Evolutionary conservation across 441 rosid genomes (phyloP), one percentile per base, ranked within the genome.

Genomic region (Biscutella auriculata): DNA sequence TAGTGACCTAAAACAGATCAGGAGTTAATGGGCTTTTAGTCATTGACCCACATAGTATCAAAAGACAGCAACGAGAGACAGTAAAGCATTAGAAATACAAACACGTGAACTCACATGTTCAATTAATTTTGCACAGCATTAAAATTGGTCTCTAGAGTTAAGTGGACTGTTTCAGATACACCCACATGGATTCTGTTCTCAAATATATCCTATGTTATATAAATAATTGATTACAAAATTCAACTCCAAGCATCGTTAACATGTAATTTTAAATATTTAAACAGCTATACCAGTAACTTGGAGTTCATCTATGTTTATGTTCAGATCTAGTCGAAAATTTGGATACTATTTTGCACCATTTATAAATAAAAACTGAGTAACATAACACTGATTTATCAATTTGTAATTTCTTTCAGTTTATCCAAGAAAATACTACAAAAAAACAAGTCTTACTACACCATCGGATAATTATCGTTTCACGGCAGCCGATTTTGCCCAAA

Each of bases 31-130:
- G 70, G 70, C 70, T 19, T 51, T 27, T 43, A 53, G 21, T 16
- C 45, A 21, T 25, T 51, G 60, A 57, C 25, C 62, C 57, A 67
- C 51, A 26, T 37, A 61, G 50, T 15, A 44, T 28, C 61, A 49
- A 21, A 9, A 23, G 48, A 60, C 60, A 53, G 57, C 67, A 53
- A 54, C 62, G 19, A 25, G 10, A 60, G 15, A 45, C 53, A 44
- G 45, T 66, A 36, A 40, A 61, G n/a, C 11, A 29, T 17, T 5
- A 9, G 40, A 36, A 52, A 60, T 23, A 30, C 45, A 60, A 27
- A 43, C 48, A 61, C 72, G 72, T 68, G 72, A 68, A 53, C 54
- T 48, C 72, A 61, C 67, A 68, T 61, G 72, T 48, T 61, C 53
- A 8, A 13, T 55, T 61, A 62, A 55, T 61, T 7, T 60, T 27